Evolutionary conservation across 208 protist species (phyloP).

Genomic region (Acanthamoeba triangularis): DNA sequence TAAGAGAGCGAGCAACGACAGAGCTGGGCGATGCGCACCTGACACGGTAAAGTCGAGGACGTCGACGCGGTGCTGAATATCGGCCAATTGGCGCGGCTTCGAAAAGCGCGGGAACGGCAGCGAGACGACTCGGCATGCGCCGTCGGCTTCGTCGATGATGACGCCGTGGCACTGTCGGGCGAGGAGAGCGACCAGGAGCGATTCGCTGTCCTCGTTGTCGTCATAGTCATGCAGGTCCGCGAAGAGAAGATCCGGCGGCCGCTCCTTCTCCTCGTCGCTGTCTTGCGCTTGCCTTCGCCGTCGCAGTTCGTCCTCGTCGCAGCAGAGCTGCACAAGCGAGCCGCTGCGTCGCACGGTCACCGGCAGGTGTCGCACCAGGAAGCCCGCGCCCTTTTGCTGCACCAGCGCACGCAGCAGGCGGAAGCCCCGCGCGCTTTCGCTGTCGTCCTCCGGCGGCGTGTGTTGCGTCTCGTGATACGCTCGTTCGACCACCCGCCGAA

Average conservation of each 20-base stretch:
- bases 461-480: background rate
- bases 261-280: background rate
- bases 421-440: background rate
- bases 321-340: conserved; percentile 4
- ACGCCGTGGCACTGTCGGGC: background rate
- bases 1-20: background rate
- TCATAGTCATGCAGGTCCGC: background rate
- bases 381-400: background rate
- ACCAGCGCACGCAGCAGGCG: background rate
- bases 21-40: background rate
- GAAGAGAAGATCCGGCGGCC: background rate
- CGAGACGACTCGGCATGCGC: background rate
- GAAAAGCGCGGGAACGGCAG: background rate
- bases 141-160: background rate
- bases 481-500: background rate
- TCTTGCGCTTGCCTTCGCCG: background rate
- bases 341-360: background rate
- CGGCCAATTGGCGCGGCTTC: background rate
- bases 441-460: background rate
- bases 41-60: background rate
- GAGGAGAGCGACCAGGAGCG: background rate
- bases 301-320: background rate
- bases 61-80: background rate
- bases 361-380: background rate
- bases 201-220: background rate